Conservation (phyloP, 139 green algal species). For the Pseudopediastrum boryanum region DNA sequence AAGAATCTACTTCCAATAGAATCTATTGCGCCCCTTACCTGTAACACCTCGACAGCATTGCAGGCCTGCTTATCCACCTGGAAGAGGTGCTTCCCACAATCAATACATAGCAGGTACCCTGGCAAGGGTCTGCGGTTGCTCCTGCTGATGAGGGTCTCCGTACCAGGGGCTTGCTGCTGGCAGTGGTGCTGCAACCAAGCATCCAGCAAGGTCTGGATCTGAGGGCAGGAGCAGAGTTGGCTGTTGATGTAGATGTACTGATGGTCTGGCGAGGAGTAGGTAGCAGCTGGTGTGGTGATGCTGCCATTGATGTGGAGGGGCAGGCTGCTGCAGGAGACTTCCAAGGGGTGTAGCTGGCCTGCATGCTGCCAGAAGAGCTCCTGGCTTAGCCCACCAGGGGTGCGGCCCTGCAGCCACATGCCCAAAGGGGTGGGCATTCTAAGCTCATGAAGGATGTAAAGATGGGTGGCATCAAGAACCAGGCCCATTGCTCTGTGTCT, state of each 20-base stretch:
- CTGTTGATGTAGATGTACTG: conserved; percentile 29
- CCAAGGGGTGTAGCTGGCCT: conserved; percentile 3
- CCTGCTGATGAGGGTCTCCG: too few species aligned
- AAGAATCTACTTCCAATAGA: too few species aligned
- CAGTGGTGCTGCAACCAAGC: conserved; percentile 22
- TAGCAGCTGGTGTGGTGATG: conserved; percentile 5
- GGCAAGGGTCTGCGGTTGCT: too few species aligned
- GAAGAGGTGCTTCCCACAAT: too few species aligned
- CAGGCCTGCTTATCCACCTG: too few species aligned
- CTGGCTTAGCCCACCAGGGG: neutral
- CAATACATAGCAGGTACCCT: too few species aligned
- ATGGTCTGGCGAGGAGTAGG: neutral
- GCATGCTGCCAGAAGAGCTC: conserved; percentile 23
- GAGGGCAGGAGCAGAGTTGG: neutral
- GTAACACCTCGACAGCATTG: too few species aligned
- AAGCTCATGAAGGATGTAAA: too few species aligned
- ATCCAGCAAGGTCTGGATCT: neutral
- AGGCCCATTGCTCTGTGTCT: too few species aligned
- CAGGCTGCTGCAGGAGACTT: too few species aligned
- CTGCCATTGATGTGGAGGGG: neutral
- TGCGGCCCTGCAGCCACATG: conserved; percentile 12
- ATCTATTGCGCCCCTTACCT: too few species aligned
- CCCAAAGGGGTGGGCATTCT: conserved; percentile 1
- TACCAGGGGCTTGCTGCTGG: neutral
- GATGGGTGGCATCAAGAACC: too few species aligned